phyloP scores from a whole-genome alignment of 768 basidiomycete genomes.

The Exidia glandulosa region DNA sequence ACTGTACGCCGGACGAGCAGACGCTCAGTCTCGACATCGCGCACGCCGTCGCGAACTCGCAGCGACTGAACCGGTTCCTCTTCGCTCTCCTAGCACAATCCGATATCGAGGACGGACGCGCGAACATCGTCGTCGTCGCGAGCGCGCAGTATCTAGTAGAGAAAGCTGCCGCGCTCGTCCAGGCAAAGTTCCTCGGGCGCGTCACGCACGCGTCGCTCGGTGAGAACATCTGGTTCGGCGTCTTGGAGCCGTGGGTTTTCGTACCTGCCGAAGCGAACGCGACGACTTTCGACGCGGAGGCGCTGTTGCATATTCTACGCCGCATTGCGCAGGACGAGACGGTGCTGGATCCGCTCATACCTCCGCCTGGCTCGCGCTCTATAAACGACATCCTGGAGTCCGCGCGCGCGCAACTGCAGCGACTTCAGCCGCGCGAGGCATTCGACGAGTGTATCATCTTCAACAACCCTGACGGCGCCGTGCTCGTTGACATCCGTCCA shows the following conservation, averaged over 20 bases:
- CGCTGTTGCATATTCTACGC: constrained; percentile 59
- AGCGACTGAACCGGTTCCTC: constrained; percentile 28
- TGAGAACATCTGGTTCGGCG: constrained; percentile 25
- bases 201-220: constrained; percentile 15
- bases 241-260: constrained; percentile 23
- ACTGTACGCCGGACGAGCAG: constrained; percentile 41
- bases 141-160: constrained; percentile 48
- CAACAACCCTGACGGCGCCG: constrained; percentile 45
- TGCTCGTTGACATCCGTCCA: constrained; percentile 71
- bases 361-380: constrained; percentile 55
- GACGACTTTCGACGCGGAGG: constrained; percentile 51
- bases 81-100: constrained; percentile 11
- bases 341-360: constrained; percentile 48
- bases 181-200: constrained; percentile 60
- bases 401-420: constrained; percentile 45
- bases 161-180: constrained; percentile 52
- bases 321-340: constrained; percentile 39
- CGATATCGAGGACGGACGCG: constrained; percentile 7
- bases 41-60: constrained; percentile 19
- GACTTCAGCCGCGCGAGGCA: constrained; percentile 50
- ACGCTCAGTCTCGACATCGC: constrained; percentile 48
- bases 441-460: constrained; percentile 39
- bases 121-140: constrained; percentile 48
- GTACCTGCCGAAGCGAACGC: neutral
- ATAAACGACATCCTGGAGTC: constrained; percentile 46